Percentiles rank a stretch among this genome's conserved stretches.
These are phyloP conservation scores for Globisporangium takayamanum DNA, from an alignment of 352 stramenopile genomes.

Conservation along the genomic window DNA sequence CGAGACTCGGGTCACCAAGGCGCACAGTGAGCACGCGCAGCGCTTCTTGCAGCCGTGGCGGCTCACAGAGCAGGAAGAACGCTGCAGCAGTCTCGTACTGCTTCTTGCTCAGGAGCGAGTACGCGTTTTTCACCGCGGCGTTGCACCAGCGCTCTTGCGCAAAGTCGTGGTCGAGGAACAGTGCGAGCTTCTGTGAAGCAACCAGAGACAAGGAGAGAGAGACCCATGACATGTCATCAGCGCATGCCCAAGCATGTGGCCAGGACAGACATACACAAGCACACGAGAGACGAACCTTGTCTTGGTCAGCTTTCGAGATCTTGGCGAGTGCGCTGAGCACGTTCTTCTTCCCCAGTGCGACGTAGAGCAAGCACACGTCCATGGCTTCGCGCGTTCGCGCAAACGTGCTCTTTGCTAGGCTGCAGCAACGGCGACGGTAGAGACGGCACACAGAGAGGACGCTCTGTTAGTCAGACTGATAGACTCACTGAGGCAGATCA, in stretches of 20 bases:
- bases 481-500: not conserved
- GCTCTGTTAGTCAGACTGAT: not conserved
- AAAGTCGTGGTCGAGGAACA: slow-evolving; percentile 81
- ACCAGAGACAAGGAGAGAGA: slow-evolving; percentile 4
- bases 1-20: slow-evolving; percentile 83
- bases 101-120: slow-evolving; percentile 91
- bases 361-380: slow-evolving; percentile 66
- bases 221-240: not conserved
- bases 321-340: slow-evolving; percentile 69
- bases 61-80: slow-evolving; percentile 92
- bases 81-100: slow-evolving; percentile 85
- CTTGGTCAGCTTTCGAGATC: slow-evolving; percentile 57
- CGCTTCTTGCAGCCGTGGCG: slow-evolving; percentile 89
- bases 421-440: slow-evolving; percentile 8
- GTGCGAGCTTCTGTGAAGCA: slow-evolving; percentile 44
- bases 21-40: slow-evolving; percentile 86
- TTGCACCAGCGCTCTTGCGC: slow-evolving; percentile 71
- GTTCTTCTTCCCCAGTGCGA: slow-evolving; percentile 77
- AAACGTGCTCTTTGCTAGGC: slow-evolving; percentile 65
- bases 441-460: too few species aligned
- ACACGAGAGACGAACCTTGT: slow-evolving; percentile 36
- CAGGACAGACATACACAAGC: not conserved
- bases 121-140: slow-evolving; percentile 93
- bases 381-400: slow-evolving; percentile 63
- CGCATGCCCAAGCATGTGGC: not conserved